These are phyloP conservation scores for Raffaelea arxii DNA, from an alignment of 2,329 filamentous ascomycete species.

Conservation along the genomic window DNA sequence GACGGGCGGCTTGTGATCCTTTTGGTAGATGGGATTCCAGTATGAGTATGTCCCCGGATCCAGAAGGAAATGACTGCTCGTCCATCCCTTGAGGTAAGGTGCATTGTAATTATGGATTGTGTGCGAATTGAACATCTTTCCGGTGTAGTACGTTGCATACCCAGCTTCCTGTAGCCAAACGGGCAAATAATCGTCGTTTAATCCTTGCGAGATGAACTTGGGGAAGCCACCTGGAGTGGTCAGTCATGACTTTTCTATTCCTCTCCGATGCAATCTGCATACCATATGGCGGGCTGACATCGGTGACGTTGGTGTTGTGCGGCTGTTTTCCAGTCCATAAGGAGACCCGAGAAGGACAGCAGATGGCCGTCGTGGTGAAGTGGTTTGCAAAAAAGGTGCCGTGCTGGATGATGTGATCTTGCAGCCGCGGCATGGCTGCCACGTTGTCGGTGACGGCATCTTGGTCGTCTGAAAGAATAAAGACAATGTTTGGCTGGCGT, in stretches of 20 bases:
- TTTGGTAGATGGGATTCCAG: constrained; percentile 46
- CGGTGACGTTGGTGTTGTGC: constrained; percentile 2
- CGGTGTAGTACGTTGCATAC: constrained; percentile 63
- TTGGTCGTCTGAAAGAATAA: constrained; percentile 54
- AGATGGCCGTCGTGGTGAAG: constrained; percentile 9
- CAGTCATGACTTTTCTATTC: not conserved
- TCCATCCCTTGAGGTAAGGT: constrained; percentile 50
- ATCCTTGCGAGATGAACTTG: constrained; percentile 55
- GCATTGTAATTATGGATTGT: constrained; percentile 50
- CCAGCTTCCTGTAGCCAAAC: constrained; percentile 61
- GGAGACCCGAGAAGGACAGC: not conserved
- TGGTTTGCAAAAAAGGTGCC: constrained; percentile 36
- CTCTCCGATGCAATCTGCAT: constrained; percentile 44
- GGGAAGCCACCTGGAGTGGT: constrained; percentile 43
- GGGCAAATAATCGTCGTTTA: constrained; percentile 59
- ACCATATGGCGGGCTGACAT: constrained; percentile 10
- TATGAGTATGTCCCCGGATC: constrained; percentile 57
- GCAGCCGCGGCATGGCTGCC: constrained; percentile 40
- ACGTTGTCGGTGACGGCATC: constrained; percentile 46
- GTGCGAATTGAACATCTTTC: constrained; percentile 63
- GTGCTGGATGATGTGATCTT: constrained; percentile 39
- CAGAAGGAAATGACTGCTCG: constrained; percentile 42
- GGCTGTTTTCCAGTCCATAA: not conserved
- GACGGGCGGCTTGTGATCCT: constrained; percentile 43
- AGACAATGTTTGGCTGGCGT: constrained; percentile 39